Conservation (phyloP, 2,329 filamentous ascomycete species). For the Allantophomopsis cytisporea region DNA sequence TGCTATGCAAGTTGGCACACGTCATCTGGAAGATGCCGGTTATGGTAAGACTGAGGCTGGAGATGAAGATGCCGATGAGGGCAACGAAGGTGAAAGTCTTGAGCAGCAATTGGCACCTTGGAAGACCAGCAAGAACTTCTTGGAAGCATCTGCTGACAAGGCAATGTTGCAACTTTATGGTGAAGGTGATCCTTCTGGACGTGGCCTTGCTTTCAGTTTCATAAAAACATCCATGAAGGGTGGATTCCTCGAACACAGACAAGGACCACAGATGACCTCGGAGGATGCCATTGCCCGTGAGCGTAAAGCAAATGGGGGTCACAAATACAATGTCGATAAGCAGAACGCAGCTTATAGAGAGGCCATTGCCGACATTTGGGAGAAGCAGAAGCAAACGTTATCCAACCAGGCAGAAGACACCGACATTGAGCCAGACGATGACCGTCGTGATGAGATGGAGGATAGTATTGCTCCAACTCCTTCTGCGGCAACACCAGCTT, state of each 20-base stretch:
- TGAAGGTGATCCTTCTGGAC: conserved; percentile 85
- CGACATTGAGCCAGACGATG: conserved; percentile 26
- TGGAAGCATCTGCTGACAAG: conserved; percentile 86
- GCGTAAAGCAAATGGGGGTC: conserved; percentile 78
- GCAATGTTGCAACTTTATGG: conserved; percentile 94
- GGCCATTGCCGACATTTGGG: conserved; percentile 86
- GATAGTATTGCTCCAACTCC: conserved; percentile 40
- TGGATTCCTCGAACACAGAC: conserved; percentile 74
- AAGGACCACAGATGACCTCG: conserved; percentile 48
- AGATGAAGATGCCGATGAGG: conserved; percentile 30
- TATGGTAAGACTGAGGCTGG: conserved; percentile 62
- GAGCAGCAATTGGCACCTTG: conserved; percentile 88
- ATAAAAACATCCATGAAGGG: conserved; percentile 99
- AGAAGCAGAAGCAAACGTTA: conserved; percentile 68
- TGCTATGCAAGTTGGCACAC: conserved; percentile 90
- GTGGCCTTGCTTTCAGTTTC: conserved; percentile 90
- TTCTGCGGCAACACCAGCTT: conserved; percentile 48
- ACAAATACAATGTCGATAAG: conserved; percentile 93
- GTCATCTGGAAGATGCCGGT: conserved; percentile 82
- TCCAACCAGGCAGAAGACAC: conserved; percentile 57
- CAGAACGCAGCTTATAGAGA: conserved; percentile 89
- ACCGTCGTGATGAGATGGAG: conserved; percentile 41
- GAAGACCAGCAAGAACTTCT: conserved; percentile 93
- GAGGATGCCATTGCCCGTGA: conserved; percentile 73
- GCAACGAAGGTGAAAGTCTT: conserved; percentile 48